Evolutionary conservation across 2,329 filamentous ascomycete species (phyloP).

Genomic region (Paramyrothecium sp.): DNA sequence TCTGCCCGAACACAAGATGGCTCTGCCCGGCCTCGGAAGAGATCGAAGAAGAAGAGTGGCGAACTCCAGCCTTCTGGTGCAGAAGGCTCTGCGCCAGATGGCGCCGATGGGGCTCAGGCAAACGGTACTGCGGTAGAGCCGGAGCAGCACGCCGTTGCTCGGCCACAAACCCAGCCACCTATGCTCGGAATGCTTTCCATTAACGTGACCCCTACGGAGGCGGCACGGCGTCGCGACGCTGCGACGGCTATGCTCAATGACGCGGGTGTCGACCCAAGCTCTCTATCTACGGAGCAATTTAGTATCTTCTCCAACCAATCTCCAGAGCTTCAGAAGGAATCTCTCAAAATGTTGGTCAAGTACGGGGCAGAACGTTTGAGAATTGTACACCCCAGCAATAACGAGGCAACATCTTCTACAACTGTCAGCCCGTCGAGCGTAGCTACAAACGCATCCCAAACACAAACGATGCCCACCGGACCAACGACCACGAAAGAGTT

Average conservation of each 20-base stretch:
- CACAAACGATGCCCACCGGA: constrained; percentile 17
- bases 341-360: constrained; percentile 53
- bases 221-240: constrained; percentile 45
- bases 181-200: constrained; percentile 18
- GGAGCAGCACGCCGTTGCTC: constrained; percentile 7
- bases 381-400: constrained; percentile 52
- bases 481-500: constrained; percentile 29
- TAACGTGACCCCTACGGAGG: constrained; percentile 42
- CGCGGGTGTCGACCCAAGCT: constrained; percentile 48
- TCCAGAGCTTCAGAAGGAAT: constrained; percentile 52
- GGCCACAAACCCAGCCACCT: background rate
- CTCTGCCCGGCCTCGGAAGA: constrained; percentile 21
- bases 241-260: constrained; percentile 46
- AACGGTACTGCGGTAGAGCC: constrained; percentile 6
- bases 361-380: constrained; percentile 57
- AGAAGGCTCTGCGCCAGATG: background rate
- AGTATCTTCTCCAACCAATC: constrained; percentile 60
- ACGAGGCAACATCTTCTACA: constrained; percentile 24
- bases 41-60: constrained; percentile 23
- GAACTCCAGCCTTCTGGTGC: constrained; percentile 10
- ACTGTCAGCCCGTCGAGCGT: constrained; percentile 21
- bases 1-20: constrained; percentile 18
- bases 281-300: constrained; percentile 55
- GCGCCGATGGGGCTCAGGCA: constrained; percentile 11
- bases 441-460: constrained; percentile 15